These are phyloP conservation scores for Sporisorium iseilematis-ciliati DNA, from an alignment of 1,284 basidiomycete species.

Conservation along the genomic window DNA sequence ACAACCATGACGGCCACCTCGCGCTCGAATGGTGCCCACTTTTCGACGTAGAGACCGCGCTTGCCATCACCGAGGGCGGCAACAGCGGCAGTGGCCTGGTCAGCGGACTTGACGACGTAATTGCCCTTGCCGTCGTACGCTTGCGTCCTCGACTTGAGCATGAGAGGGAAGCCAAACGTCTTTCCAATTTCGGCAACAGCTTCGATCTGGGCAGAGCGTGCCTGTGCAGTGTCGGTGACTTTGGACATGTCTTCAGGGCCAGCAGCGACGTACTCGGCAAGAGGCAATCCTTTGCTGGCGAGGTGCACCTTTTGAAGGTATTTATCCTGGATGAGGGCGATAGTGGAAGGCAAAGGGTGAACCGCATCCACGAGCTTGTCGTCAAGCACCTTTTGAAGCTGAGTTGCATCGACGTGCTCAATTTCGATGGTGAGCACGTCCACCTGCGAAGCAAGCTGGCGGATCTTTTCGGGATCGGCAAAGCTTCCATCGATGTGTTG, in stretches of 20 bases:
- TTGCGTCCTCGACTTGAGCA: conserved; percentile 94
- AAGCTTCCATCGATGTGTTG: conserved; percentile 91
- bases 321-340: conserved; percentile 95
- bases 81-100: conserved; percentile 77
- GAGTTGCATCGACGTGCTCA: conserved; percentile 89
- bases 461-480: conserved; percentile 83
- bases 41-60: conserved; percentile 85
- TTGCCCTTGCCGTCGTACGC: conserved; percentile 98
- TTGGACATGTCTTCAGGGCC: conserved; percentile 72
- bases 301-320: conserved; percentile 85
- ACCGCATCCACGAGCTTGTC: conserved; percentile 72
- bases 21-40: conserved; percentile 88
- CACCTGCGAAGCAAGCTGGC: conserved; percentile 81
- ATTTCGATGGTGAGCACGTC: conserved; percentile 96
- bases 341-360: conserved; percentile 86
- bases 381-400: conserved; percentile 74
- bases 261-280: conserved; percentile 77
- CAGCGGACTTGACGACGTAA: conserved; percentile 77
- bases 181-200: conserved; percentile 47
- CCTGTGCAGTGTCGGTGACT: conserved; percentile 72
- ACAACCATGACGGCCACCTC: conserved; percentile 99
- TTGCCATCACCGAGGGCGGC: conserved; percentile 70
- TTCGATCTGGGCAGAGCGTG: conserved; percentile 70
- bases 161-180: conserved; percentile 84
- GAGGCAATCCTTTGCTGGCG: conserved; percentile 72